These are phyloP conservation scores for Venturia pyrina DNA, from an alignment of 2,329 filamentous ascomycete species.

Conservation along the genomic window DNA sequence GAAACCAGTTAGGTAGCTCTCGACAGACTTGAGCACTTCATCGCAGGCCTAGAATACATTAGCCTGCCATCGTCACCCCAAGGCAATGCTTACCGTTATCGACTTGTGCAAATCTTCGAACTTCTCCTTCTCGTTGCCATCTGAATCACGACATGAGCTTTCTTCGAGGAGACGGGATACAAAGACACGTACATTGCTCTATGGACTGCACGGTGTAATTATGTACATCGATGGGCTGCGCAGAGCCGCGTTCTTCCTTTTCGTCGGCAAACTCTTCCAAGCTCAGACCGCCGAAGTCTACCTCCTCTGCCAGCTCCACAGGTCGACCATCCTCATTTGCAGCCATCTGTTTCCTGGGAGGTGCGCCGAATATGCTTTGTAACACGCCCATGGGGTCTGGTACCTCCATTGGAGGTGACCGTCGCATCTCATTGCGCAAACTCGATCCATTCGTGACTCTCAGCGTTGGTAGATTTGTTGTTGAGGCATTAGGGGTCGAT, in stretches of 20 bases:
- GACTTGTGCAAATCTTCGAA: conserved; percentile 87
- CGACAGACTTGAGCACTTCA: conserved; percentile 84
- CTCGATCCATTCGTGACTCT: conserved; percentile 58
- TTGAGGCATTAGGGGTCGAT: conserved; percentile 63
- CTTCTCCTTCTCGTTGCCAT: conserved; percentile 70
- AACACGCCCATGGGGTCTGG: conserved; percentile 65
- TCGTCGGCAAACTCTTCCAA: conserved; percentile 57
- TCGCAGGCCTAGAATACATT: conserved; percentile 56
- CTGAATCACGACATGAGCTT: conserved; percentile 27
- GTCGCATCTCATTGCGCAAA: conserved; percentile 48
- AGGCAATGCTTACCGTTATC: conserved; percentile 45
- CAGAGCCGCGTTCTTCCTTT: conserved; percentile 19
- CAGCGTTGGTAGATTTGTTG: conserved; percentile 58
- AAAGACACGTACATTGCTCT: conserved; percentile 57
- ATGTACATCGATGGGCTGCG: conserved; percentile 29
- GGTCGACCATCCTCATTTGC: conserved; percentile 20
- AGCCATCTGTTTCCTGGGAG: conserved; percentile 13
- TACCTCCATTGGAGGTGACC: conserved; percentile 43
- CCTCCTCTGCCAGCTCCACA: conserved; percentile 46
- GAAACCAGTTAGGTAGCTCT: conserved; percentile 84
- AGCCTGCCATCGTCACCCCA: background rate
- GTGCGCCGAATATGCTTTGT: conserved; percentile 40
- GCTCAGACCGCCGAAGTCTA: conserved; percentile 71
- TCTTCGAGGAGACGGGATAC: conserved; percentile 13
- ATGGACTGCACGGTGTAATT: conserved; percentile 50